Conservation (phyloP, 148 eudicot genomes). For the Rheum nobile region DNA sequence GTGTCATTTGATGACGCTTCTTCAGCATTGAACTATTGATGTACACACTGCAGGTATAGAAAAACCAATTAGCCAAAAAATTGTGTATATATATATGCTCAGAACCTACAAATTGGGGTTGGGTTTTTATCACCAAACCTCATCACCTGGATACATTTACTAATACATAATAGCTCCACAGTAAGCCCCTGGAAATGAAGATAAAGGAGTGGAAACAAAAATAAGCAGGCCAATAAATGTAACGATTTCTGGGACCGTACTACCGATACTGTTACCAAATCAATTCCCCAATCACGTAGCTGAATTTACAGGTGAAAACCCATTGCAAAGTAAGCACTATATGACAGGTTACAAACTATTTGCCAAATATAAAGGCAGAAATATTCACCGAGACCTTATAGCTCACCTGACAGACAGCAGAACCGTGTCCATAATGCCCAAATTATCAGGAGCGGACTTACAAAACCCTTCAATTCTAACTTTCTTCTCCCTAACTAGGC, state of each 20-base stretch:
- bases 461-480: slow-evolving; percentile 57
- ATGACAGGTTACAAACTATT: not conserved
- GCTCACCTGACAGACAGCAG: slow-evolving; percentile 60
- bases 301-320: not conserved
- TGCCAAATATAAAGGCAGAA: no score
- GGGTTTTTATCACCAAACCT: not conserved
- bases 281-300: not conserved
- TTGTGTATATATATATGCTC: not conserved
- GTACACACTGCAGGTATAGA: slow-evolving; percentile 38
- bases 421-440: slow-evolving; percentile 84
- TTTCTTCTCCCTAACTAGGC: slow-evolving; percentile 82
- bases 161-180: not conserved
- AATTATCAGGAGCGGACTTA: slow-evolving; percentile 62
- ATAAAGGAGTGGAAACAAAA: not conserved
- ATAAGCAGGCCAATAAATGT: not conserved
- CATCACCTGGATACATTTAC: not conserved
- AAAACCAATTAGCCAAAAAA: not conserved
- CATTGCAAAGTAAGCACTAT: not conserved
- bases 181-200: not conserved
- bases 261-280: not conserved
- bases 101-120: not conserved
- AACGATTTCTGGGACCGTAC: not conserved
- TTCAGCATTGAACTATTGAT: slow-evolving; percentile 73
- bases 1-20: slow-evolving; percentile 52
- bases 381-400: not conserved